These are phyloP conservation scores for Fusarium luffae DNA, from an alignment of 2,329 filamentous ascomycete genomes.

Conservation along the genomic window DNA sequence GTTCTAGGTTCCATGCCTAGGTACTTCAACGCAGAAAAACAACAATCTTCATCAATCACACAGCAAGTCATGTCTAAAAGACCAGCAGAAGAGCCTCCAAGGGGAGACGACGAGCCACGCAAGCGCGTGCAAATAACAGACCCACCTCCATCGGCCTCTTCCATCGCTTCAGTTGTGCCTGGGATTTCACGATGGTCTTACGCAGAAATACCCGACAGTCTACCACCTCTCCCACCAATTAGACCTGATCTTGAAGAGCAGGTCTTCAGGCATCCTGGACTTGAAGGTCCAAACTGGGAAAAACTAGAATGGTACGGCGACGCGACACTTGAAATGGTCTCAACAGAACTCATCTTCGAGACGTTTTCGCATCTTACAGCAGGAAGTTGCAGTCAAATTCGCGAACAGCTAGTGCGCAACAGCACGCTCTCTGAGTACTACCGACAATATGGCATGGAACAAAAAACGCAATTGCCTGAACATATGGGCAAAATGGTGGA, in stretches of 20 bases:
- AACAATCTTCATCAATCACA: constrained; percentile 3
- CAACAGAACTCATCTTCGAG: constrained; percentile 78
- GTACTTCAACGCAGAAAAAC: not conserved
- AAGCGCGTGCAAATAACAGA: constrained; percentile 35
- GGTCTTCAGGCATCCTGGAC: constrained; percentile 74
- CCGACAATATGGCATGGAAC: constrained; percentile 75
- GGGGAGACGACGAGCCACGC: constrained; percentile 13
- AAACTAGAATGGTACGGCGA: constrained; percentile 90
- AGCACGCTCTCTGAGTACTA: constrained; percentile 78
- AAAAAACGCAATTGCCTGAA: constrained; percentile 67
- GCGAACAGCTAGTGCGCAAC: constrained; percentile 85
- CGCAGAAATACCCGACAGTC: constrained; percentile 57
- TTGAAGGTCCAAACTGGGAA: constrained; percentile 70
- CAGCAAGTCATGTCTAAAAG: constrained; percentile 24
- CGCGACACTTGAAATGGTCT: constrained; percentile 82
- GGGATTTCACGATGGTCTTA: constrained; percentile 57
- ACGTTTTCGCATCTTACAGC: constrained; percentile 73
- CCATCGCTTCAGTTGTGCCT: constrained; percentile 15
- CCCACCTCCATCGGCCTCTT: not conserved
- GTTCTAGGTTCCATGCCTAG: not conserved
- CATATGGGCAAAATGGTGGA: constrained; percentile 51
- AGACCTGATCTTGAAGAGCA: constrained; percentile 69
- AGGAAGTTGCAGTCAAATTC: constrained; percentile 78
- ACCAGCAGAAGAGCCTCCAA: not conserved
- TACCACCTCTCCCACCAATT: constrained; percentile 72